Conservation (phyloP, 257 asterid genomes). For the Solanum sitiens region DNA sequence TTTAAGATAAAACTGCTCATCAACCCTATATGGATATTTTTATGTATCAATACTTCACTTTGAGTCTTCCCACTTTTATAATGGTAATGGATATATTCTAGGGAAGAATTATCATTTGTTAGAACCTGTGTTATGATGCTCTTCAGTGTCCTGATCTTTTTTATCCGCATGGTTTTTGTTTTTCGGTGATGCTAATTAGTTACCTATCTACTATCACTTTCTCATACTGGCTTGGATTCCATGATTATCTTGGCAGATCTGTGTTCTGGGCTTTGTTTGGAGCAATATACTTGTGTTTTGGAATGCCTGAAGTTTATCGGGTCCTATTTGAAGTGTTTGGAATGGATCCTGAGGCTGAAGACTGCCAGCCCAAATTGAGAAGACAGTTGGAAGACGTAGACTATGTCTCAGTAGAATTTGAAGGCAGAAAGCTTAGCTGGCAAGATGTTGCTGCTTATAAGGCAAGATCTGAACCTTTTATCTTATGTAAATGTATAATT, state of each 20-base stretch:
- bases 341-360: conserved; percentile 94
- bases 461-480: conserved; percentile 23
- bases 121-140: background rate
- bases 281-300: conserved; percentile 92
- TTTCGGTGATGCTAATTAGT: background rate
- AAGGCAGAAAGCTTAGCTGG: conserved; percentile 73
- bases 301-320: conserved; percentile 96
- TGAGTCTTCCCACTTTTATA: background rate
- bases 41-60: background rate
- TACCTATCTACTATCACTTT: background rate
- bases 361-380: conserved; percentile 87
- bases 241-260: conserved; percentile 42
- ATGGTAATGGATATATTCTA: background rate
- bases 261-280: conserved; percentile 99
- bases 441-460: conserved; percentile 87
- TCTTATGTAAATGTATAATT: background rate
- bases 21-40: background rate
- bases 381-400: conserved; percentile 97
- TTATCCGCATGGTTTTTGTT: background rate
- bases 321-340: conserved; percentile 96
- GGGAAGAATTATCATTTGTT: background rate
- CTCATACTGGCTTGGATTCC: background rate
- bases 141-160: background rate
- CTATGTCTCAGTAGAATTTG: conserved; percentile 85
- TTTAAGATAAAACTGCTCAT: background rate